Percentiles rank a stretch among this genome's conserved stretches.
Evolutionary conservation across 1,284 basidiomycete genomes (phyloP).

Genomic region (Ustilago xerochloae): DNA sequence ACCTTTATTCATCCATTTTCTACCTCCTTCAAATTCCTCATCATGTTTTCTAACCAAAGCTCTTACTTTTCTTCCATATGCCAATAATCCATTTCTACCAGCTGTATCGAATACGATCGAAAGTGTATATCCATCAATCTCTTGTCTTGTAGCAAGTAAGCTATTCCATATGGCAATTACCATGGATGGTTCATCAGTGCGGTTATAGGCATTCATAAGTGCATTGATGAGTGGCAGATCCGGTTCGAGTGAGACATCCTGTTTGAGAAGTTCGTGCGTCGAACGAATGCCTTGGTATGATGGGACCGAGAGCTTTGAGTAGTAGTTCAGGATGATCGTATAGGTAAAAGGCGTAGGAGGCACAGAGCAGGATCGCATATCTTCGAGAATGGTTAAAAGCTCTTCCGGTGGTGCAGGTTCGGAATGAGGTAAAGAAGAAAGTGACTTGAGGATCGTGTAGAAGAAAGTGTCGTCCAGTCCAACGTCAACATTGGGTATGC

Average conservation of each 20-base stretch:
- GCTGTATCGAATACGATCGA: conserved; percentile 87
- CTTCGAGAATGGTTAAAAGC: conserved; percentile 82
- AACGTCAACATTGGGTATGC: conserved; percentile 19
- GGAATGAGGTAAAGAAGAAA: conserved; percentile 21
- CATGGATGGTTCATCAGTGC: conserved; percentile 77
- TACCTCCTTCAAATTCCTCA: conserved; percentile 73
- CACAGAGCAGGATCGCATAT: conserved; percentile 80
- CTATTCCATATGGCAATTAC: conserved; percentile 84
- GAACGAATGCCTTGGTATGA: conserved; percentile 71
- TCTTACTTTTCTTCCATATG: conserved; percentile 33
- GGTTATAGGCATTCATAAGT: conserved; percentile 89
- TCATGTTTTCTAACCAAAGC: conserved; percentile 29
- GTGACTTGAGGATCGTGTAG: not conserved
- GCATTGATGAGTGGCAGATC: conserved; percentile 84
- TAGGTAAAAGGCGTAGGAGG: conserved; percentile 76
- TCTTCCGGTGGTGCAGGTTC: conserved; percentile 71
- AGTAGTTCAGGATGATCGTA: conserved; percentile 76
- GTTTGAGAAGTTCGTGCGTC: conserved; percentile 80
- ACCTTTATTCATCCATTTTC: conserved; percentile 73
- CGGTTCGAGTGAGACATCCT: conserved; percentile 80
- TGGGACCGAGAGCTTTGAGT: conserved; percentile 59
- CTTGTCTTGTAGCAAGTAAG: conserved; percentile 70
- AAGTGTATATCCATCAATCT: conserved; percentile 76
- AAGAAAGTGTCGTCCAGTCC: not conserved
- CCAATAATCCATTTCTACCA: conserved; percentile 72